A percentile compares a stretch with the other conserved stretches of the same genome.
These are phyloP conservation scores for Blastobotrys illinoisensis DNA, from an alignment of 1,139 yeast species.

Conservation along the genomic window DNA sequence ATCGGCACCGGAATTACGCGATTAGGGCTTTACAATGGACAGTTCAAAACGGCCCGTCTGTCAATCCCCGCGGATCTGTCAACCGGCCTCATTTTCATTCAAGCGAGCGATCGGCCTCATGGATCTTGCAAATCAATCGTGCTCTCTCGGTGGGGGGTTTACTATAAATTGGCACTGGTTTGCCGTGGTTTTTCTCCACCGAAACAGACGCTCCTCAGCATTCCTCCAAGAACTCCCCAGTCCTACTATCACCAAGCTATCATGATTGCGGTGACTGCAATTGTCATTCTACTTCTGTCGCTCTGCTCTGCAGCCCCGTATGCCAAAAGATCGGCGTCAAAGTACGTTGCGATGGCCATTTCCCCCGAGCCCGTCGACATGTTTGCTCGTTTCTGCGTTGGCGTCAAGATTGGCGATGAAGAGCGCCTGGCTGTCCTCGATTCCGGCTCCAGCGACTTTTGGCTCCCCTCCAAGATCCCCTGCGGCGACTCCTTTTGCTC, in stretches of 20 bases:
- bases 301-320: background rate
- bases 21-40: background rate
- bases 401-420: background rate
- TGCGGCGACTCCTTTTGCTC: background rate
- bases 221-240: background rate
- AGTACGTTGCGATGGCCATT: background rate
- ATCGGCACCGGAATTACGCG: background rate
- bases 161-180: background rate
- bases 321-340: background rate
- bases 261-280: background rate
- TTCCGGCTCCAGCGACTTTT: background rate
- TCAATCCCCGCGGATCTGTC: background rate
- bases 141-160: background rate
- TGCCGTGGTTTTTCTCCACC: background rate
- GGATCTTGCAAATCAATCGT: background rate
- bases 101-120: background rate
- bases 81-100: background rate
- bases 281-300: background rate
- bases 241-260: background rate
- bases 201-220: too few relatives aligned
- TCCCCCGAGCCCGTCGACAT: background rate
- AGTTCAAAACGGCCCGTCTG: background rate
- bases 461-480: background rate
- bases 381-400: background rate
- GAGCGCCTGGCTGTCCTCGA: background rate